Evolutionary conservation across 106 monocot genomes (phyloP).

Genomic region (Phalaenopsis equestris): DNA sequence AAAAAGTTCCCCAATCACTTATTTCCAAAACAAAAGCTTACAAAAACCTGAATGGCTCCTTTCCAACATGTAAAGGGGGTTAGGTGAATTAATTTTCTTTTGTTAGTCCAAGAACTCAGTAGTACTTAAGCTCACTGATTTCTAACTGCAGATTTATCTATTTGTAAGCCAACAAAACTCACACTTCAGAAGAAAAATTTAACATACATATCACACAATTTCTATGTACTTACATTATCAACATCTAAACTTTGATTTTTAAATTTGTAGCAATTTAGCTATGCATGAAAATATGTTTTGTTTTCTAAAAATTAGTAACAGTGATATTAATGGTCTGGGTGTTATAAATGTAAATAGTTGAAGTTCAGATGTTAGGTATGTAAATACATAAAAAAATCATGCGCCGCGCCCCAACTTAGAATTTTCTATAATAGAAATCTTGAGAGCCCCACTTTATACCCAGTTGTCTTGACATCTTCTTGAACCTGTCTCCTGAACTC

Average conservation of each 20-base stretch:
- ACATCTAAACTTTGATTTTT: no score
- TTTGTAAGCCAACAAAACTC: background rate
- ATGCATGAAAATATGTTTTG: no score
- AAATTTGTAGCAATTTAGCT: no score
- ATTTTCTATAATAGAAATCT: slow-evolving; percentile 43
- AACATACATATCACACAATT: no score
- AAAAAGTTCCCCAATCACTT: no score
- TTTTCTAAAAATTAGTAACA: no score
- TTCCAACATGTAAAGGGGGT: background rate
- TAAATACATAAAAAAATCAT: background rate
- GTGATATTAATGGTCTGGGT: no score
- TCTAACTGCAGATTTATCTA: background rate
- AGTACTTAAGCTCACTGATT: no score
- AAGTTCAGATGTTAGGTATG: no score
- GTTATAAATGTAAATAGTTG: no score
- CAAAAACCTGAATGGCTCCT: background rate
- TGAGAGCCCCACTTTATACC: slow-evolving; percentile 53
- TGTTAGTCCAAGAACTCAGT: background rate
- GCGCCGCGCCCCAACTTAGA: background rate
- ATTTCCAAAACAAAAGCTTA: no score
- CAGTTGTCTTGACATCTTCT: slow-evolving; percentile 52
- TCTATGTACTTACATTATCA: no score
- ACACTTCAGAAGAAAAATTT: background rate
- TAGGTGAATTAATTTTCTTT: background rate
- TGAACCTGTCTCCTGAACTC: slow-evolving; percentile 64